Base-by-base conservation (phyloP, 352 stramenopile species). In the Peronospora destructor region DNA sequence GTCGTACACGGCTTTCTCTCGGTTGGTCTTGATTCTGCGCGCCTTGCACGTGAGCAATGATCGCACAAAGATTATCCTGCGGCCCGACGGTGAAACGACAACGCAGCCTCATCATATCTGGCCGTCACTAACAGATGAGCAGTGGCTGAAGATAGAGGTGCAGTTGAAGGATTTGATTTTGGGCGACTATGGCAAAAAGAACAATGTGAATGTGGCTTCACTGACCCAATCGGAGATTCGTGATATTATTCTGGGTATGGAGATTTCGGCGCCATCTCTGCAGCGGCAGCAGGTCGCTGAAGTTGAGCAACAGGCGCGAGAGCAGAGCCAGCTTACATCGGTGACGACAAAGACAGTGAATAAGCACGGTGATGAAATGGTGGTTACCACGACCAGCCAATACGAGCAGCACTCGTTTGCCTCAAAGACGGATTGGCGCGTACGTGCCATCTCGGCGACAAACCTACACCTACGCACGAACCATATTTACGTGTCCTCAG, bases 221-320 rank as follows among this genome's bases (percentile, higher is more conserved):
- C 75, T 99, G 53, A 99, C 97, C 2, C 95, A 99, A 61, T 98
- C 91, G 39, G 97, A 99, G 71, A 98, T 99, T 45, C 89, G 97
- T 46, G 97, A 99, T 64, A 99, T 99, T 59, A 99, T 99, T 69
- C 67, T 99, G 26, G 97, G 97, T 53, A 99, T 99, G 96, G 97
- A 99, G 70, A 99, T 99, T 59, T 97, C 96, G 28, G 95, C 97
- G 40, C 97, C 97, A 37, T 99, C 95, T 19, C 78, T 99, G 46
- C 97, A 99, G 61, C 86, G 97, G 5, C 97, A 99, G 65, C 96
- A 99, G 67, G 96, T 99, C 43, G 96, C 97, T 2, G 97, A 99
- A 75, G 98, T 99, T 47, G 97, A 99, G 73, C 96, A 98, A 65
- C 95, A 99, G 61, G 91, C 95, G 16, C 83, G 95, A 26, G 96